Evolutionary conservation across 257 asterid genomes (phyloP), one percentile per base, ranked within the genome.

Genomic region (Solanum phureja): DNA sequence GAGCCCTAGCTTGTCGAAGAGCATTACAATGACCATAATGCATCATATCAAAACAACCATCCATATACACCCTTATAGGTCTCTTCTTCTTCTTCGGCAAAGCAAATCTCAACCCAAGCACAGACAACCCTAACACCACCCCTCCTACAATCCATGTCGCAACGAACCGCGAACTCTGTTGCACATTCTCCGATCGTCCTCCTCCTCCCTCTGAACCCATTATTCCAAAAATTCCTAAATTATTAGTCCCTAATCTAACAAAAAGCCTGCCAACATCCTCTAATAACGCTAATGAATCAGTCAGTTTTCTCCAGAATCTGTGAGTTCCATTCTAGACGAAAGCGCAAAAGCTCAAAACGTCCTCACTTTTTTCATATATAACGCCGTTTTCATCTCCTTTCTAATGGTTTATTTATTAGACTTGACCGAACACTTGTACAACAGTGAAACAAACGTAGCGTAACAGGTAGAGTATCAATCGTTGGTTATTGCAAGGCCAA

Each of bases 1-100:
- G 96, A 75, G 99, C 96, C 46, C 99, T 94, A 87, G 99, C 99
- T 90, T 97, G 99, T 68, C 99, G 98, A 62, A 96, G 97, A 86
- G 99, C 99, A 88, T 96, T 96, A 87, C 99, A 96, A 87, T 96
- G 99, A n/a, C 99, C 99, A 87, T 96, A 97, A 90, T 97, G 99
- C 99, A 97, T 97, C 99, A 97, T 95, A 87, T 97, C 98, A 89
- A 97, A 97, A 89, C 98, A 95, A 33, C 99, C 98, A 87, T 95
- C 99, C 99, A 97, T 97, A 74, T 97, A 95, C 37, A 97, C 99
- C 96, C 99, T 92, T 82, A 97, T 92, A 12, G 96, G 96, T 86
- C 95, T 91, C 93, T 95, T 97, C 91, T 93, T 92, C 91, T 89
- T 90, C 89, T 77, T 90, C 87, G 93, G 98, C 89, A 91, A 73